phyloP scores from a whole-genome alignment of 768 basidiomycete genomes.

The Lactifluus subvellereus region DNA sequence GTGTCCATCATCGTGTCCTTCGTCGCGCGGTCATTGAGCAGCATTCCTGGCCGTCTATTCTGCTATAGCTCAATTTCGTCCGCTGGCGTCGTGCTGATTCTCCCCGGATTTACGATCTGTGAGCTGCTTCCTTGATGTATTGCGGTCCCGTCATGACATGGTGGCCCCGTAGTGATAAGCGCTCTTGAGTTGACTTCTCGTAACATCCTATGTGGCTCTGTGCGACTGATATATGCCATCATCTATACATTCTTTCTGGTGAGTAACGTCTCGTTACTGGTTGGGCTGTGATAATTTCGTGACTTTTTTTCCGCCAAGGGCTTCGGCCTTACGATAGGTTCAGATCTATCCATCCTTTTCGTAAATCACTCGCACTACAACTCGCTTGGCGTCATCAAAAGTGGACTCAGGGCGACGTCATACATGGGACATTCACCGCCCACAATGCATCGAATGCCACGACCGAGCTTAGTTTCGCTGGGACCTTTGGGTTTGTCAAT shows the following conservation, averaged over 20 bases:
- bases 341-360: slow-evolving; percentile 64
- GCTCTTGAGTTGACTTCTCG: slow-evolving; percentile 76
- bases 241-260: slow-evolving; percentile 82
- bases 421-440: slow-evolving; percentile 48
- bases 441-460: slow-evolving; percentile 33
- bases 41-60: slow-evolving; percentile 66
- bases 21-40: slow-evolving; percentile 70
- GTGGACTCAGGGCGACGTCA: slow-evolving; percentile 26
- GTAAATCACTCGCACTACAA: slow-evolving; percentile 53
- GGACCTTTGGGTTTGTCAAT: slow-evolving; percentile 31
- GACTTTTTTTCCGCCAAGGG: slow-evolving; percentile 41
- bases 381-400: slow-evolving; percentile 31
- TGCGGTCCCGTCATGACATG: neutral
- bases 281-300: neutral
- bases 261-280: slow-evolving; percentile 21
- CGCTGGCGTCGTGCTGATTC: slow-evolving; percentile 83
- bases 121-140: slow-evolving; percentile 30
- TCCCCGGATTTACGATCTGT: slow-evolving; percentile 84
- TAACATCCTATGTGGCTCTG: slow-evolving; percentile 76
- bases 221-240: slow-evolving; percentile 78
- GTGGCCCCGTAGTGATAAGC: slow-evolving; percentile 50
- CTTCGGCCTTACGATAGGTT: slow-evolving; percentile 79
- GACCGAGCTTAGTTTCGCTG: slow-evolving; percentile 25
- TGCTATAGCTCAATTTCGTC: slow-evolving; percentile 90
- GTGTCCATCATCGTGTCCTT: slow-evolving; percentile 82